Evolutionary conservation across 805 yeast genomes (phyloP), one percentile per base, ranked within the genome.

Genomic region (Lipomyces orientalis): DNA sequence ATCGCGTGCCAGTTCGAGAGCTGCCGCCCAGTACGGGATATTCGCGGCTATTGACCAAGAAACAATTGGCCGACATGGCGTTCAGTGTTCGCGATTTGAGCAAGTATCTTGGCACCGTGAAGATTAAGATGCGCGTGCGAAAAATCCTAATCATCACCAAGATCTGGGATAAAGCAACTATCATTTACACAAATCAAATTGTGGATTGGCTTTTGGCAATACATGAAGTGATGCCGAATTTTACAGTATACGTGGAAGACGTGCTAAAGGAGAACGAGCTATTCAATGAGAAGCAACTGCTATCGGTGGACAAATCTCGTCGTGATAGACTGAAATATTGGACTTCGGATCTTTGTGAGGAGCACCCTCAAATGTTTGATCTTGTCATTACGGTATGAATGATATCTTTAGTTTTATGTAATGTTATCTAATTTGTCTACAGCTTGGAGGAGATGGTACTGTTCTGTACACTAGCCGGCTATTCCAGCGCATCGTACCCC

Each of bases 381-480:
- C 81, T 93, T 66, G 88, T 92, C 1, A 86, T 94, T 52, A 91
- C 98, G 31, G 66, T 63, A 59, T n/a, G 67, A 52, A 16, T 10
- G 12, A 6, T 12, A 2, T 22, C 16, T 22, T 49, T 51, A 19
- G 5, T 12, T 19, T 22, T 7, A 25, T 29, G n/a, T 29, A n/a
- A 25, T 29, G n/a, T 31, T 6, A 35, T 16, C 59, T 39, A 35
- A 54, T 29, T n/a, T 39, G 14, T 25, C 39, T 14, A 34, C 88
- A 43, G 0, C 81, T 94, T 8, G 99, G 99, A 22, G 99, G 99
- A 16, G 99, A 95, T 76, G 99, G 99, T 7, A 95, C 99, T 0
- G 97, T 94, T 3, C 62, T 74, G 14, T 72, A 70, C 59, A 68
- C 75, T 3, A 67, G 75, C n/a, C 64, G 95, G 65, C 81, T 93